Base-by-base conservation (phyloP, 2,329 filamentous ascomycete species). In the Sporothrix curviconia region DNA sequence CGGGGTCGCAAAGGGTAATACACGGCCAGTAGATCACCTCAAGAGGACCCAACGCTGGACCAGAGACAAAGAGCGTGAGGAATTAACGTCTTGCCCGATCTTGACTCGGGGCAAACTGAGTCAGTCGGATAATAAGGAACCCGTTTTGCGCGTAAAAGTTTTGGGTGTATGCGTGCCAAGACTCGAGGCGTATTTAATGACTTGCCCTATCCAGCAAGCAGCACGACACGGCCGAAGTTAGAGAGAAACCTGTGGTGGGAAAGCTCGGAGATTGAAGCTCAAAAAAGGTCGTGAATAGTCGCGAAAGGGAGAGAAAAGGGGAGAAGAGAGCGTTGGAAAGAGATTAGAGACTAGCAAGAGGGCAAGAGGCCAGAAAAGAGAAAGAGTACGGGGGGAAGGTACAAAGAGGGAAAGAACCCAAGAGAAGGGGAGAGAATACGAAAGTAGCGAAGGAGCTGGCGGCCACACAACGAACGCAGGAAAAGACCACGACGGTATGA, bases 81-180 rank as follows among this genome's bases (percentile, higher is more conserved):
- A 39, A 51, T 51, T 37, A 39, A 51, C n/a, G n/a, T n/a, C n/a
- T n/a, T n/a, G n/a, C n/a, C n/a, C n/a, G n/a, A n/a, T n/a, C n/a
- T n/a, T n/a, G n/a, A n/a, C n/a, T n/a, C n/a, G n/a, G n/a, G n/a
- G n/a, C 32, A 37, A 39, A 28, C 24, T 17, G 49, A 34, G 34
- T 39, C 49, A 37, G 39, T 40, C 49, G 34, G 22, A 34, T 49
- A 39, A 51, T 22, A 24, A 39, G n/a, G n/a, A n/a, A n/a, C n/a
- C n/a, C n/a, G 19, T 17, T 37, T 28, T 39, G 49, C 49, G 34
- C 22, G 24, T 51, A 51, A 28, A 34, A 39, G 49, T 51, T 51
- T 51, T 34, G 49, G 49, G n/a, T n/a, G n/a, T n/a, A n/a, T n/a
- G 47, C 32, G 30, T 50, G 47, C 47, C 47, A 50, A 50, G 47